Percentiles rank a stretch among this genome's conserved stretches.
phyloP scores from a whole-genome alignment of 2,329 filamentous ascomycete genomes.

The Aspergillus novoparasiticus region DNA sequence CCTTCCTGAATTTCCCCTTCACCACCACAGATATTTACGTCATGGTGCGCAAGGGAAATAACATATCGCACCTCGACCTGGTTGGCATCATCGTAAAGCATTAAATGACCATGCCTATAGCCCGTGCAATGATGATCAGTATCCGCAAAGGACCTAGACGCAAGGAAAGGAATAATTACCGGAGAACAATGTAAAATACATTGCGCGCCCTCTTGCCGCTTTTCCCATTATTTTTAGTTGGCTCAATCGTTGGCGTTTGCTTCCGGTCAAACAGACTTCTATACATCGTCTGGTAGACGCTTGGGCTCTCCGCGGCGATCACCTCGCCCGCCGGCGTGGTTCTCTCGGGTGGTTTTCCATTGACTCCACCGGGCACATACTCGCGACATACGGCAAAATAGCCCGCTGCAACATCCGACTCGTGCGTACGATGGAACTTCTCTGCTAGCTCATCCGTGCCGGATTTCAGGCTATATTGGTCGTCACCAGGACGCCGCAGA shows the following conservation, averaged over 20 bases:
- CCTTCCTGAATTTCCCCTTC: slow-evolving; percentile 79
- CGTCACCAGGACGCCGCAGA: slow-evolving; percentile 62
- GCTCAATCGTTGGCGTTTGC: slow-evolving; percentile 57
- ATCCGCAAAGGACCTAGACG: slow-evolving; percentile 6
- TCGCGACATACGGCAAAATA: slow-evolving; percentile 96
- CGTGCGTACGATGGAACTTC: slow-evolving; percentile 63
- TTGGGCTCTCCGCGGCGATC: slow-evolving; percentile 78
- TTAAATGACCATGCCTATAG: slow-evolving; percentile 82
- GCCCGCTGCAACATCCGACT: slow-evolving; percentile 79
- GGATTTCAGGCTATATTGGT: slow-evolving; percentile 64
- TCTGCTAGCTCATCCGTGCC: slow-evolving; percentile 62
- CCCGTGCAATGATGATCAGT: slow-evolving; percentile 14
- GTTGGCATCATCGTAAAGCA: slow-evolving; percentile 95
- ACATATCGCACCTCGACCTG: slow-evolving; percentile 96
- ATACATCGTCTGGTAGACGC: slow-evolving; percentile 98
- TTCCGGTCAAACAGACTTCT: slow-evolving; percentile 90
- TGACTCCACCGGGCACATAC: slow-evolving; percentile 87
- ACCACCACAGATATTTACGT: slow-evolving; percentile 79
- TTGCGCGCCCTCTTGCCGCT: slow-evolving; percentile 69
- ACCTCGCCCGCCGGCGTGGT: slow-evolving; percentile 78
- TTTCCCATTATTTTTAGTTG: slow-evolving; percentile 52
- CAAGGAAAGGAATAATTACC: slow-evolving; percentile 55
- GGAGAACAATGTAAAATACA: slow-evolving; percentile 88
- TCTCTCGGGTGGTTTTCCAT: slow-evolving; percentile 87
- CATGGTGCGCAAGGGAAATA: slow-evolving; percentile 84